phyloP scores from a whole-genome alignment of 176 grass and related monocot genomes.

The Carex myosuroides region DNA sequence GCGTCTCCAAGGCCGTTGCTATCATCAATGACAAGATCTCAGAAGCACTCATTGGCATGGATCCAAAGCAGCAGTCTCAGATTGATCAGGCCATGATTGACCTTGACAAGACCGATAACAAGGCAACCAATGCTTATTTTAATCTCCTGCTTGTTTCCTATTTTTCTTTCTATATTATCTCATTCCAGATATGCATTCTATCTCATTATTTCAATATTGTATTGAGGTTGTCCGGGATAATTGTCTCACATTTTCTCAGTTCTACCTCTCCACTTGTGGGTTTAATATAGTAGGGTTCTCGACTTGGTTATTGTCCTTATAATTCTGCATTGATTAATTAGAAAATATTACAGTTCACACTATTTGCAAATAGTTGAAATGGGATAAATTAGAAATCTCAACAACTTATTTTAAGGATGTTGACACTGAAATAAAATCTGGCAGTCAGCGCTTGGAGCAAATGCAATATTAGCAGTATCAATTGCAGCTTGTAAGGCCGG shows the following conservation, averaged over 20 bases:
- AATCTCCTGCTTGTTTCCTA: not conserved
- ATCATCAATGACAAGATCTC: slow-evolving; percentile 90
- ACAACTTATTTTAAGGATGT: not conserved
- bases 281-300: not conserved
- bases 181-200: slow-evolving; percentile 20
- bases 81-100: slow-evolving; percentile 99
- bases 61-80: slow-evolving; percentile 81
- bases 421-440: slow-evolving; percentile 13
- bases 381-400: not conserved
- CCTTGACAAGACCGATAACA: slow-evolving; percentile 88
- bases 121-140: slow-evolving; percentile 31
- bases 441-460: slow-evolving; percentile 73
- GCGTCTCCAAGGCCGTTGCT: slow-evolving; percentile 58
- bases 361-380: not conserved
- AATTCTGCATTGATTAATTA: not conserved
- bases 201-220: not conserved
- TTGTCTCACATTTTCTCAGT: not conserved
- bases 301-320: not conserved
- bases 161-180: not conserved
- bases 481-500: slow-evolving; percentile 99
- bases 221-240: not conserved
- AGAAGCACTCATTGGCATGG: slow-evolving; percentile 91
- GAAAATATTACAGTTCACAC: not conserved
- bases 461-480: slow-evolving; percentile 89
- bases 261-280: not conserved